Percentiles rank a stretch among this genome's conserved stretches.
Evolutionary conservation across 2,329 filamentous ascomycete species (phyloP).

Genomic region (Aureobasidium uvarum): DNA sequence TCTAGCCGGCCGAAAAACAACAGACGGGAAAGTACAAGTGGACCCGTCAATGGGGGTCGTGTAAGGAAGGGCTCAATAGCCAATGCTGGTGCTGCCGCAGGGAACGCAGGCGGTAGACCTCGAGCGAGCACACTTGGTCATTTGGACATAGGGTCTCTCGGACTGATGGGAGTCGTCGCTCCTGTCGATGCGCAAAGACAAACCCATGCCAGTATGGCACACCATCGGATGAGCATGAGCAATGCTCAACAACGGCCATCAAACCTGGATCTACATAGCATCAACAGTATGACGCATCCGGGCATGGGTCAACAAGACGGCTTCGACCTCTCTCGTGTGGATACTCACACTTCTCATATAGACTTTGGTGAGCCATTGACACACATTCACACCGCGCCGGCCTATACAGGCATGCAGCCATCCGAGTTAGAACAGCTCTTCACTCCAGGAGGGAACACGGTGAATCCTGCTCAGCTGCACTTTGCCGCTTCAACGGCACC

Average conservation of each 20-base stretch:
- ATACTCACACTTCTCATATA: conserved; percentile 70
- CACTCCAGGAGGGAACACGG: conserved; percentile 57
- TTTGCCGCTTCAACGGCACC: conserved; percentile 67
- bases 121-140: conserved; percentile 96
- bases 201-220: conserved; percentile 9
- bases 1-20: conserved; percentile 78
- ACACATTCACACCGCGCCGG: conserved; percentile 75
- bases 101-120: conserved; percentile 59
- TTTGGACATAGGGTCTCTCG: conserved; percentile 73
- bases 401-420: conserved; percentile 65
- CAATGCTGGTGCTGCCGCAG: conserved; percentile 50
- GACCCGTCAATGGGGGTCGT: conserved; percentile 65
- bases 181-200: conserved; percentile 11
- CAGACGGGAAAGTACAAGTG: conserved; percentile 81
- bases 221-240: conserved; percentile 57
- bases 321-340: conserved; percentile 48
- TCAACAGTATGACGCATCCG: conserved; percentile 59
- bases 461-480: conserved; percentile 70
- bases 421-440: conserved; percentile 72
- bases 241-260: conserved; percentile 58
- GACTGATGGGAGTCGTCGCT: conserved; percentile 40
- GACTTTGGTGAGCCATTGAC: conserved; percentile 56
- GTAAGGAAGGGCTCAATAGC: conserved; percentile 92
- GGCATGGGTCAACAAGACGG: conserved; percentile 12
- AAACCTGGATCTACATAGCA: conserved; percentile 66